Evolutionary conservation across 2,329 filamentous ascomycete genomes (phyloP).

Genomic region (Drechslerella coelobrocha): DNA sequence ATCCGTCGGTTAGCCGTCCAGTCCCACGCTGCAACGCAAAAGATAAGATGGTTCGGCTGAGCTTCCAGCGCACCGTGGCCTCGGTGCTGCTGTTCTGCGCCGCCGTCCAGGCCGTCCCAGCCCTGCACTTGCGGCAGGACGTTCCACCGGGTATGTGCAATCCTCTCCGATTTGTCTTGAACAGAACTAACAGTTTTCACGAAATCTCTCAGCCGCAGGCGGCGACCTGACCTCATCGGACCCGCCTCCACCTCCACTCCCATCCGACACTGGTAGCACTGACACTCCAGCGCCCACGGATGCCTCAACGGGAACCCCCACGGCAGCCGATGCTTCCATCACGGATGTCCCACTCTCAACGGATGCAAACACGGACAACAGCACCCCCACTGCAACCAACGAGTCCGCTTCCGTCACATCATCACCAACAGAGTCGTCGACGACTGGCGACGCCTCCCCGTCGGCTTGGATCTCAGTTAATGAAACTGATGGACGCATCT

Average conservation of each 20-base stretch:
- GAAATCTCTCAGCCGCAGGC: conserved; percentile 13
- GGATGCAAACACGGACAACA: conserved; percentile 12
- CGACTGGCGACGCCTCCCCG: conserved; percentile 13
- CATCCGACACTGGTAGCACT: conserved; percentile 15
- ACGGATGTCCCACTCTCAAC: neutral
- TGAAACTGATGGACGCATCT: conserved; percentile 39
- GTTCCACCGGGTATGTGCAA: conserved; percentile 18
- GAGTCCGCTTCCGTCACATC: conserved; percentile 18
- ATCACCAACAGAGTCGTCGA: conserved; percentile 20
- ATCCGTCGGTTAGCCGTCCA: conserved; percentile 7
- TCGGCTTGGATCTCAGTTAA: conserved; percentile 47
- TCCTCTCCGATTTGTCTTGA: neutral
- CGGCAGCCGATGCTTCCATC: conserved; percentile 1
- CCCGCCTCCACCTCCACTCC: conserved; percentile 12
- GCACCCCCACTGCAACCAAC: neutral
- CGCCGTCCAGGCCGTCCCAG: conserved; percentile 42
- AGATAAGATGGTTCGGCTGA: conserved; percentile 49
- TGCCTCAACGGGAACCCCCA: too few species aligned
- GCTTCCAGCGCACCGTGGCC: conserved; percentile 38
- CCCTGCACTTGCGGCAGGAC: conserved; percentile 33
- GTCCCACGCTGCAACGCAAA: conserved; percentile 20
- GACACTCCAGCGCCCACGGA: neutral
- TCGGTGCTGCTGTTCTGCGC: conserved; percentile 47
- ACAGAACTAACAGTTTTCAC: neutral
- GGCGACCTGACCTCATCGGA: conserved; percentile 17